Evolutionary conservation across 2,329 filamentous ascomycete genomes (phyloP).

Genomic region (Aspergillus vadensis): DNA sequence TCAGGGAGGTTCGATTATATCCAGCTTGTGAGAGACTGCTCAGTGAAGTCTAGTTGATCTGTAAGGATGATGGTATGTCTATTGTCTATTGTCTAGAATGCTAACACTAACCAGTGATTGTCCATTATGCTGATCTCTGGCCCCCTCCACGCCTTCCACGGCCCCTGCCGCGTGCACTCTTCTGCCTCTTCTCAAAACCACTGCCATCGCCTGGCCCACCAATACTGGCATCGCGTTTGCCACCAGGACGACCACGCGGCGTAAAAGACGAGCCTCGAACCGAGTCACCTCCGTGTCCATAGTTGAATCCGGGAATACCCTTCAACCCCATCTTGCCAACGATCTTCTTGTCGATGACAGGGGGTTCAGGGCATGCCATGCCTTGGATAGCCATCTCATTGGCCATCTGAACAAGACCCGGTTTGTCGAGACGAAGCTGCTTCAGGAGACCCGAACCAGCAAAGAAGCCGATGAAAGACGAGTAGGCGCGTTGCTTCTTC

Average conservation of each 20-base stretch:
- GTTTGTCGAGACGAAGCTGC: conserved; percentile 35
- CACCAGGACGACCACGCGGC: conserved; percentile 17
- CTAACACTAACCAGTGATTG: too few relatives aligned
- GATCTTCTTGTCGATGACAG: conserved; percentile 40
- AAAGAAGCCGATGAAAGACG: conserved; percentile 41
- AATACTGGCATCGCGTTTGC: conserved; percentile 25
- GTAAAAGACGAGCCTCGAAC: conserved; percentile 4
- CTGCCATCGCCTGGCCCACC: too few relatives aligned
- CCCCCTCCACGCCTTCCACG: too few relatives aligned
- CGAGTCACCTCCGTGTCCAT: conserved; percentile 23
- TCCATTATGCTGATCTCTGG: too few relatives aligned
- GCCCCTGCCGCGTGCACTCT: too few relatives aligned
- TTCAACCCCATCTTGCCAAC: conserved; percentile 46
- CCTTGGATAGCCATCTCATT: conserved; percentile 40
- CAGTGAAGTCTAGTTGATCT: too few relatives aligned
- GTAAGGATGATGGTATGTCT: too few relatives aligned
- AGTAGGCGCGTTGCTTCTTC: conserved; percentile 40
- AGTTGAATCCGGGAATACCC: conserved; percentile 40
- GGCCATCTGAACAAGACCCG: conserved; percentile 39
- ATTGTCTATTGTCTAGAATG: too few relatives aligned
- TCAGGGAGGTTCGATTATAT: too few relatives aligned
- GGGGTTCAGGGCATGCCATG: conserved; percentile 42
- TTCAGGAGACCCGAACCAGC: conserved; percentile 35
- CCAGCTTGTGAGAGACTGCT: too few relatives aligned
- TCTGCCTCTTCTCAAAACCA: too few relatives aligned